Conservation (phyloP, 1,139 yeast species). For the Magnusiomyces sp. region DNA sequence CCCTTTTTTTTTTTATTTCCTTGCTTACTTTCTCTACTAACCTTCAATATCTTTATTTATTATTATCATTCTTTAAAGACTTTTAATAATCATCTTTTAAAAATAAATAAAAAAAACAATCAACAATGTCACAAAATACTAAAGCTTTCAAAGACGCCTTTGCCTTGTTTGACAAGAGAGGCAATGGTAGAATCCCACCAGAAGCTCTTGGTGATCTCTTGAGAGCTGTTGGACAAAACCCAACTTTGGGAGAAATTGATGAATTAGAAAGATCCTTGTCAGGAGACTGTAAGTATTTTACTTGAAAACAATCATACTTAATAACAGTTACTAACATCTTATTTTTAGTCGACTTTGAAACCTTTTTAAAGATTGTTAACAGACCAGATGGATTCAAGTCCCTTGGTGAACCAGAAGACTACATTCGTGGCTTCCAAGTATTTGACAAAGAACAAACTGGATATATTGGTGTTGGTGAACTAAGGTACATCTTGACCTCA, state of each 20-base stretch:
- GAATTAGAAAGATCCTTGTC: slow-evolving; percentile 50
- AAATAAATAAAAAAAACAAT: neutral
- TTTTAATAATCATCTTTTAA: too few species aligned
- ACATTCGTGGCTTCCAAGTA: slow-evolving; percentile 94
- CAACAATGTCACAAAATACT: slow-evolving; percentile 18
- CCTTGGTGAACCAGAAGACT: slow-evolving; percentile 91
- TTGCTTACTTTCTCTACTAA: too few species aligned
- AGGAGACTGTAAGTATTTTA: slow-evolving; percentile 27
- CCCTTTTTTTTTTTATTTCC: too few species aligned
- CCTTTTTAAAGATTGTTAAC: slow-evolving; percentile 68
- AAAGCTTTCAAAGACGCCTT: slow-evolving; percentile 94
- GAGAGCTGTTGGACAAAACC: slow-evolving; percentile 97
- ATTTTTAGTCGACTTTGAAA: slow-evolving; percentile 52
- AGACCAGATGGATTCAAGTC: slow-evolving; percentile 89
- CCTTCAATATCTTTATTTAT: too few species aligned
- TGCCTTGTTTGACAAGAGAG: slow-evolving; percentile 93
- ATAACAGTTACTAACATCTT: neutral
- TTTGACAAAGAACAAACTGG: slow-evolving; percentile 98
- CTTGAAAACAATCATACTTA: slow-evolving; percentile 23
- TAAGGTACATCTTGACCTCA: slow-evolving; percentile 91
- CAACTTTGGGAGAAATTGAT: slow-evolving; percentile 81
- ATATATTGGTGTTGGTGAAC: slow-evolving; percentile 89
- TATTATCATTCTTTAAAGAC: too few species aligned
- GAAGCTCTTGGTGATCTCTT: slow-evolving; percentile 87
- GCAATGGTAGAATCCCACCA: slow-evolving; percentile 85